Percentiles rank a stretch among this genome's conserved stretches.
phyloP scores from a whole-genome alignment of 805 yeast species.

The Lipomyces kockii region DNA sequence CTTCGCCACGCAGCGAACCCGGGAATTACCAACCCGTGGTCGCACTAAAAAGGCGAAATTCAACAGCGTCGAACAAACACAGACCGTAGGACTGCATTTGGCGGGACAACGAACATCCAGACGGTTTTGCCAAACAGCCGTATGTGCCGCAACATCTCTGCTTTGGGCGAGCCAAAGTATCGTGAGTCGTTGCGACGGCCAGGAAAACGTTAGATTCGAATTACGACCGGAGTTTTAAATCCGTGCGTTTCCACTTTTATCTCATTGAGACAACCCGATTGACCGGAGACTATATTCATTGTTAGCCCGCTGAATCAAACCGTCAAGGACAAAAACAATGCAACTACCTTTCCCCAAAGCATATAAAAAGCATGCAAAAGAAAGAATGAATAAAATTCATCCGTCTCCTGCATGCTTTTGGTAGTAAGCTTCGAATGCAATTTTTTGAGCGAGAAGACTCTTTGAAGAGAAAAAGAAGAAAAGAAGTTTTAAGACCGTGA shows the following conservation, averaged over 20 bases:
- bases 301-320: not conserved
- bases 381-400: slow-evolving; percentile 7
- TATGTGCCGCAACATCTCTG: not conserved
- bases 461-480: slow-evolving; percentile 1
- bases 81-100: not conserved
- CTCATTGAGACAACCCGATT: slow-evolving; percentile 11
- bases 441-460: slow-evolving; percentile 39
- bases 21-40: not conserved
- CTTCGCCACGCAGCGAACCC: not conserved
- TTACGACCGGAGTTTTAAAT: slow-evolving; percentile 29
- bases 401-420: slow-evolving; percentile 16
- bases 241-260: slow-evolving; percentile 40
- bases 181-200: not conserved
- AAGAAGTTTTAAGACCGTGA: not conserved
- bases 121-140: not conserved
- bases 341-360: slow-evolving; percentile 46
- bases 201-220: slow-evolving; percentile 22
- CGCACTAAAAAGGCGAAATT: not conserved
- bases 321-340: not conserved
- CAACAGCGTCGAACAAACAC: slow-evolving; percentile 1
- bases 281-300: slow-evolving; percentile 45
- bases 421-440: slow-evolving; percentile 46
- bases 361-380: slow-evolving; percentile 12
- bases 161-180: slow-evolving; percentile 1
- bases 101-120: slow-evolving; percentile 1